These are phyloP conservation scores for Lactarius hengduanensis DNA, from an alignment of 768 basidiomycete species.

Conservation along the genomic window DNA sequence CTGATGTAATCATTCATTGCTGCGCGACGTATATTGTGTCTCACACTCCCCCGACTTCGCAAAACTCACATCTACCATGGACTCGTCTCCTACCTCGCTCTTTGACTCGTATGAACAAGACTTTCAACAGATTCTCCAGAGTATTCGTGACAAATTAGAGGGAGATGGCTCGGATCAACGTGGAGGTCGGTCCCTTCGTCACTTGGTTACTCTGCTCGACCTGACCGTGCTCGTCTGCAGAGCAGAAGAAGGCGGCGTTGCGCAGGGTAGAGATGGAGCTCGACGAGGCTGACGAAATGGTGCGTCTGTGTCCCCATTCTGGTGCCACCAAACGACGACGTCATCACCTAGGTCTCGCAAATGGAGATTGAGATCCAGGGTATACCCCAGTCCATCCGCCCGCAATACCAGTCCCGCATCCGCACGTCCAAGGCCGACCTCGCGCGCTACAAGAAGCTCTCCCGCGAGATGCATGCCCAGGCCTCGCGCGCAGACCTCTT, in stretches of 20 bases:
- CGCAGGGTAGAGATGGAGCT: slow-evolving; percentile 91
- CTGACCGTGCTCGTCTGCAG: slow-evolving; percentile 41
- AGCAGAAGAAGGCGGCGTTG: slow-evolving; percentile 76
- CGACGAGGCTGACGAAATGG: slow-evolving; percentile 98
- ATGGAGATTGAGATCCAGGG: slow-evolving; percentile 99
- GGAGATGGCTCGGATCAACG: slow-evolving; percentile 61
- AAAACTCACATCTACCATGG: slow-evolving; percentile 47
- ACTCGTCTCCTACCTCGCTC: slow-evolving; percentile 78
- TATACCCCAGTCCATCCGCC: slow-evolving; percentile 81
- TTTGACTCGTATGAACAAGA: slow-evolving; percentile 93
- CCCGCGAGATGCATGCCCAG: slow-evolving; percentile 69
- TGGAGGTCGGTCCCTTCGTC: slow-evolving; percentile 52
- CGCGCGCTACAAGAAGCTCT: slow-evolving; percentile 73
- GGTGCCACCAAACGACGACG: too few relatives aligned
- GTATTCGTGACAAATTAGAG: slow-evolving; percentile 76
- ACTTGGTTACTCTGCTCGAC: neutral
- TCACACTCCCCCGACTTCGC: neutral
- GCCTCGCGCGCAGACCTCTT: slow-evolving; percentile 79
- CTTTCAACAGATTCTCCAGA: slow-evolving; percentile 77
- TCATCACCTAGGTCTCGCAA: slow-evolving; percentile 62
- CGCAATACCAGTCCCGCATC: slow-evolving; percentile 74
- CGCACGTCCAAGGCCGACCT: slow-evolving; percentile 73
- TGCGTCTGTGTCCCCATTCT: slow-evolving; percentile 35
- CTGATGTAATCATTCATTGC: slow-evolving; percentile 10
- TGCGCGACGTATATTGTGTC: neutral